phyloP scores from a whole-genome alignment of 805 yeast genomes.

The Yamadazyma phyllophila region DNA sequence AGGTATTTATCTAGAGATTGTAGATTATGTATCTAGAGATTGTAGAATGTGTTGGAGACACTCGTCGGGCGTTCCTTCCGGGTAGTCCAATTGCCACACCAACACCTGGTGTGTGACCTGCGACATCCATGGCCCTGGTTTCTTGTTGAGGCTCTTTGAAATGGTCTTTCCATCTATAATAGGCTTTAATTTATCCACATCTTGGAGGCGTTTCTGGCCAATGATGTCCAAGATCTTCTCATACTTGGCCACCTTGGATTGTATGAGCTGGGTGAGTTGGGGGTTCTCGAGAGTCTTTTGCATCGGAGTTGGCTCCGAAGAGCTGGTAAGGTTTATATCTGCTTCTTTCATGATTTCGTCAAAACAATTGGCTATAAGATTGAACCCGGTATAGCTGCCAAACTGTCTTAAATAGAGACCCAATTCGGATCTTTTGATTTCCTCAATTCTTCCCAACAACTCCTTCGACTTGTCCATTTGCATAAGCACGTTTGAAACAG shows the following conservation, averaged over 20 bases:
- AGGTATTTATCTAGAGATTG: neutral
- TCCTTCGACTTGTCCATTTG: constrained; percentile 18
- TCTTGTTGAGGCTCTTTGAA: constrained; percentile 46
- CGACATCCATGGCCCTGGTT: constrained; percentile 89
- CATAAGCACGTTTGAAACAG: constrained; percentile 32
- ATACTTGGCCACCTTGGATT: constrained; percentile 22
- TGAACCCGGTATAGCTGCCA: constrained; percentile 50
- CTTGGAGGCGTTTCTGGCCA: constrained; percentile 30
- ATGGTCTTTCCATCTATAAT: constrained; percentile 75
- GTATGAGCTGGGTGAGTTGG: constrained; percentile 6
- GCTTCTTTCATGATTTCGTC: constrained; percentile 22
- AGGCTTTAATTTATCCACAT: constrained; percentile 55
- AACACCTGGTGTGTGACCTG: constrained; percentile 53
- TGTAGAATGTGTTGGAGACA: constrained; percentile 44
- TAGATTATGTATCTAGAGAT: neutral
- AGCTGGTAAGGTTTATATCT: neutral
- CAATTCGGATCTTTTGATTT: constrained; percentile 49
- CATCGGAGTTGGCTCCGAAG: constrained; percentile 13
- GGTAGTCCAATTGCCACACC: constrained; percentile 78
- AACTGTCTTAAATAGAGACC: constrained; percentile 59
- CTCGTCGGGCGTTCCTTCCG: constrained; percentile 51
- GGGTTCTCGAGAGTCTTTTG: constrained; percentile 5
- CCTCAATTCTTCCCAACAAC: constrained; percentile 19
- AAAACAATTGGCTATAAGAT: constrained; percentile 37
- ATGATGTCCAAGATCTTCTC: constrained; percentile 32